phyloP scores from a whole-genome alignment of 108 stramenopile genomes.

The Aurantiochytrium sp. region DNA sequence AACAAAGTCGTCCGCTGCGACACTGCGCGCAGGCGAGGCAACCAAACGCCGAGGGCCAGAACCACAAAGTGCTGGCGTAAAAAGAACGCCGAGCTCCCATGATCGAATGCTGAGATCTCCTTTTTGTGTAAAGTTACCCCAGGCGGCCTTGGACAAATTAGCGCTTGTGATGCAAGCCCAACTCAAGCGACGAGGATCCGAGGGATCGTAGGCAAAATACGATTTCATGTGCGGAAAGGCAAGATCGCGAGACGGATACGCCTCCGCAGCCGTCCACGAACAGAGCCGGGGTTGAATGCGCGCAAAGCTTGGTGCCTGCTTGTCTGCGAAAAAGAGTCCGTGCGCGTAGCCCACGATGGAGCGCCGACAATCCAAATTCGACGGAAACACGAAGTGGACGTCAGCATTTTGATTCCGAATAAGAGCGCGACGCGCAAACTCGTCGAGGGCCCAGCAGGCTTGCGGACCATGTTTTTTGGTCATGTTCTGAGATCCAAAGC shows the following conservation, averaged over 20 bases:
- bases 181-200: background rate
- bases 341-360: background rate
- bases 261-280: background rate
- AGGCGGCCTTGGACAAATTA: background rate
- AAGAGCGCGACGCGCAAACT: background rate
- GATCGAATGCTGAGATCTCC: background rate
- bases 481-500: background rate
- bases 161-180: conserved; percentile 11
- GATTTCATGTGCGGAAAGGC: background rate
- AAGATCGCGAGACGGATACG: background rate
- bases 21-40: no score
- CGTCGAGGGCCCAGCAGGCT: background rate
- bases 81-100: background rate
- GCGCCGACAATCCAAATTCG: background rate
- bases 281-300: background rate
- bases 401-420: background rate
- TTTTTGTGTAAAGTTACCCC: background rate
- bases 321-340: background rate
- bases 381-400: background rate
- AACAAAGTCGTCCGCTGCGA: background rate
- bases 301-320: background rate
- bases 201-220: background rate
- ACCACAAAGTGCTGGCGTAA: background rate
- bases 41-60: no score
- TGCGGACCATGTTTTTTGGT: background rate